Evolutionary conservation across 1,284 basidiomycete species (phyloP), one percentile per base, ranked within the genome.

Genomic region (Singerocomus inundabilis): DNA sequence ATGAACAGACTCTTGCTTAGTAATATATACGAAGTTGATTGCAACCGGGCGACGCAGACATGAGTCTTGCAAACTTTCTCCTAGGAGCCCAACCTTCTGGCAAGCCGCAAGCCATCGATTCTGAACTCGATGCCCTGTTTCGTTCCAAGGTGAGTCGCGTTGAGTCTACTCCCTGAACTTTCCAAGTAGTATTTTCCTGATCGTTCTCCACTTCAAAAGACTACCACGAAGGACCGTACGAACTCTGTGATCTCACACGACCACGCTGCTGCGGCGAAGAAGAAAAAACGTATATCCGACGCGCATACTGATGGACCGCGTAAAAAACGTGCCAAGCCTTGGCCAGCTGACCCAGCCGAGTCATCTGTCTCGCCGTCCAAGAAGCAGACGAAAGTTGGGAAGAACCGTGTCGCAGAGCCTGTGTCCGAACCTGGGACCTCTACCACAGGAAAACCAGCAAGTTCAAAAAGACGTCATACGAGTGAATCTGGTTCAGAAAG

Each of bases 381-480:
- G 48, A 54, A 60, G 49, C 63, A 61, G 46, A 50, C 54, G 41
- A 54, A 58, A 39, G 59, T 52, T 38, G 54, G 44, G 32, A 55
- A 57, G 46, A 57, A 58, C 16, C 57, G 47, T 39, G 28, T 18
- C 30, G 37, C 47, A 4, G 48, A 53, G 15, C 25, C 44, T 10
- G 56, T 54, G 3, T 60, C 64, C 13, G 66, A 64, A 16, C 60
- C 63, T 5, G 67, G 66, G n/a, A 61, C 61, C 30, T 60, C 64
- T 4, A 63, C 69, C 16, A 49, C 70, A 40, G 70, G 72, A 49
- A 49, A 29, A 43, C 54, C 36, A 12, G 51, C 53, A 33, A 44
- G 28, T 11, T 43, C 47, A 24, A 51, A 37, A 18, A 9, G n/a
- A n/a, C 28, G 8, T 15, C 5, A 40, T 15, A 26, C 26, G 11